A percentile compares a stretch with the other conserved stretches of the same genome.
These are phyloP conservation scores for Salisapilia sapeloensis DNA, from an alignment of 352 stramenopile genomes.

Conservation along the genomic window DNA sequence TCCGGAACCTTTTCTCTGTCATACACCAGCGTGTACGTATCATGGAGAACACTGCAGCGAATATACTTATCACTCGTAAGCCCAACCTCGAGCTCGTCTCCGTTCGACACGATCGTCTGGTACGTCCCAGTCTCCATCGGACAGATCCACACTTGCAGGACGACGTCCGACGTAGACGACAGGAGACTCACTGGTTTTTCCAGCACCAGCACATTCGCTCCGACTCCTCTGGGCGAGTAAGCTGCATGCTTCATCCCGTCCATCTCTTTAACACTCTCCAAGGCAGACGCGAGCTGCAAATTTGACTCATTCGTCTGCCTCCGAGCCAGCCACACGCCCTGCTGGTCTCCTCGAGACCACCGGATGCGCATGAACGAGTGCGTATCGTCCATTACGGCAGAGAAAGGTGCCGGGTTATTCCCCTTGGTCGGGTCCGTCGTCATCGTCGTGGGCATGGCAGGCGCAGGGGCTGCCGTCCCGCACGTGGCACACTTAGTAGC, in stretches of 20 bases:
- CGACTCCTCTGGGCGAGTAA: constrained; percentile 38
- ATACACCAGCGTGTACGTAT: no score
- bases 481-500: constrained; percentile 57
- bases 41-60: background rate
- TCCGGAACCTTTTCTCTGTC: no score
- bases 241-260: constrained; percentile 45
- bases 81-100: constrained; percentile 19
- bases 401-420: constrained; percentile 63
- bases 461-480: constrained; percentile 27
- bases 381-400: constrained; percentile 28
- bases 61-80: constrained; percentile 51
- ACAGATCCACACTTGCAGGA: constrained; percentile 52
- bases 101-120: constrained; percentile 4
- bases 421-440: constrained; percentile 16
- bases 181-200: constrained; percentile 38
- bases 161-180: constrained; percentile 30
- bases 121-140: constrained; percentile 3
- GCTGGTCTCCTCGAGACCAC: constrained; percentile 70
- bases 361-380: constrained; percentile 60
- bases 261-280: constrained; percentile 11
- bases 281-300: no score
- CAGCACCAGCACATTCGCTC: constrained; percentile 28
- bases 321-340: constrained; percentile 60
- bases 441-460: constrained; percentile 12
- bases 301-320: constrained; percentile 22